Evolutionary conservation across 768 basidiomycete species (phyloP).

Genomic region (Leccinum incarnatum): DNA sequence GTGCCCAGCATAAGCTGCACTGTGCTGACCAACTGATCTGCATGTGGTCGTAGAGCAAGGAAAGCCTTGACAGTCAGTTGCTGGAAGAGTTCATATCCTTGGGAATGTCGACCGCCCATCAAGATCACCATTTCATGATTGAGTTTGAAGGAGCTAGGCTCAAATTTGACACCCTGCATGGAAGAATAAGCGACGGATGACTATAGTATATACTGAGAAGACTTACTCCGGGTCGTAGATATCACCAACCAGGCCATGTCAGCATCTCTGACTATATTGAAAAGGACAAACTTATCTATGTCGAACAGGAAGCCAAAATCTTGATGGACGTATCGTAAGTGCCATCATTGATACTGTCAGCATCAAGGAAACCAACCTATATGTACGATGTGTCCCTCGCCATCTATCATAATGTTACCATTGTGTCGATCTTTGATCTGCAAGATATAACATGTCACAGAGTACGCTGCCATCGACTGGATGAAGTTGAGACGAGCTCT

Average conservation of each 20-base stretch:
- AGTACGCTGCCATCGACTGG: constrained; percentile 99
- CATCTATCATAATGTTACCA: constrained; percentile 99
- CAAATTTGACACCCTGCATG: constrained; percentile 92
- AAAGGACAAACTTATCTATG: constrained; percentile 78
- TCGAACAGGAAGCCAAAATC: constrained; percentile 97
- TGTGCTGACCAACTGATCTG: constrained; percentile 85
- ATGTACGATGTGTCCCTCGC: constrained; percentile 94
- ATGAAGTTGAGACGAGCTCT: constrained; percentile 93
- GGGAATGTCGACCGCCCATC: constrained; percentile 94
- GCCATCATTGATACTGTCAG: background rate
- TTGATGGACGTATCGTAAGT: constrained; percentile 31
- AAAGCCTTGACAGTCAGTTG: constrained; percentile 95
- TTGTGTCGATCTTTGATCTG: constrained; percentile 99
- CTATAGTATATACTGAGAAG: background rate
- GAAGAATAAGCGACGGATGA: constrained; percentile 8
- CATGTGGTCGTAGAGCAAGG: constrained; percentile 92
- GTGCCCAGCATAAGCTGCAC: constrained; percentile 94
- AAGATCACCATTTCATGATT: constrained; percentile 98
- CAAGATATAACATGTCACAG: constrained; percentile 94
- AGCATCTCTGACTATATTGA: constrained; percentile 15
- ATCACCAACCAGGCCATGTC: constrained; percentile 25
- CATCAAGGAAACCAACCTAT: constrained; percentile 59
- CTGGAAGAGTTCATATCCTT: constrained; percentile 93
- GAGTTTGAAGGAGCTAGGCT: constrained; percentile 96
- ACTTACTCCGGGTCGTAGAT: constrained; percentile 61